Base-by-base conservation (phyloP, 805 yeast species). In the Sugiyamaella qingdaonensis region DNA sequence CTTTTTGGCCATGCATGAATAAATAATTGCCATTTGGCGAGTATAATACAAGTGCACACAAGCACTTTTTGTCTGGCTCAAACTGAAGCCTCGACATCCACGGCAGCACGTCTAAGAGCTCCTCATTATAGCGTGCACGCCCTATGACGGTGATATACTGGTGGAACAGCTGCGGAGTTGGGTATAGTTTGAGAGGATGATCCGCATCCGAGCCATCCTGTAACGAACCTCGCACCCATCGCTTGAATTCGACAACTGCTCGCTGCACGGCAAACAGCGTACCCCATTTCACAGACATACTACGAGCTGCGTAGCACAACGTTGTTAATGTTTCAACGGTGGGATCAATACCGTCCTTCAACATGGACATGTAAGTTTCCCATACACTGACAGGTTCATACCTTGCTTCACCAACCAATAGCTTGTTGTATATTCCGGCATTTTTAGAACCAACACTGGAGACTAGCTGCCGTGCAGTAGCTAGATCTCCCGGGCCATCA, bases 181-280 rank as follows among this genome's bases (percentile, higher is more conserved):
- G 86, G 35, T 65, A 68, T 0, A 80, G 47, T 19, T 68, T 60
- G 43, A 67, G 58, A n/a, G 66, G 35, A 47, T 68, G 64, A 4
- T 60, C 55, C 10, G 53, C 57, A 32, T 60, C 60, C 3, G 59
- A 52, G n/a, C 59, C 61, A 50, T 69, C 73, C 1, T 61, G 59
- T 24, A 54, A 55, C 0, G 70, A 59, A n/a, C 67, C 74, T 39
- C 77, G 68, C 1, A 74, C 71, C 59, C 67, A 64, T 27, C 56
- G 56, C 53, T 79, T 75, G 65, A 84, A 79, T 62, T 84, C 87
- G 36, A 72, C 75, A 2, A 82, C 72, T 0, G 86, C 82, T 24
- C 81, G 71, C 58, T 84, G 88, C 1, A 84, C 72, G 0, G 90
- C 86, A 49, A 68, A 77, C 37, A 73, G 48, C 1, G 68, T 67